A percentile compares a stretch with the other conserved stretches of the same genome.
Evolutionary conservation across 192 early-diverging fungal genomes (phyloP).

Genomic region (Coemansia reversa): DNA sequence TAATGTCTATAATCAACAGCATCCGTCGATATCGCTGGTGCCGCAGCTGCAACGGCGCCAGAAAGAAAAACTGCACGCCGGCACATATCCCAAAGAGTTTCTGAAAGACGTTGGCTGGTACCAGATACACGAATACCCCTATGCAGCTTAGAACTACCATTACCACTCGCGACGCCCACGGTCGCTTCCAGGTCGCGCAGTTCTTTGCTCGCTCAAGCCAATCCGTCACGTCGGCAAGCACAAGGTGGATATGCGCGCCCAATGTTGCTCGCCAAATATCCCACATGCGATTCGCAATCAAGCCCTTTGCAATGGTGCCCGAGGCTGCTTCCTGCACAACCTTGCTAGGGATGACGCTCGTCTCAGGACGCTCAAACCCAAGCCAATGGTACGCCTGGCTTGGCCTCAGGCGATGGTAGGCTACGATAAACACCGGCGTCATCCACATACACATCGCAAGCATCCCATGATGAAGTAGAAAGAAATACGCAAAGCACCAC

Average conservation of each 20-base stretch:
- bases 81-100: conserved; percentile 35
- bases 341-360: conserved; percentile 51
- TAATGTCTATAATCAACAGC: conserved; percentile 46
- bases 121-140: conserved; percentile 32
- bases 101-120: conserved; percentile 36
- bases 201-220: conserved; percentile 57
- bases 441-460: conserved; percentile 35
- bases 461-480: conserved; percentile 44
- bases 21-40: conserved; percentile 49
- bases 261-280: conserved; percentile 53
- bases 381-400: conserved; percentile 52
- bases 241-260: conserved; percentile 45
- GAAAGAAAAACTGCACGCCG: conserved; percentile 54
- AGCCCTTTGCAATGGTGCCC: conserved; percentile 47
- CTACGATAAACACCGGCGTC: conserved; percentile 47
- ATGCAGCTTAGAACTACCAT: conserved; percentile 26
- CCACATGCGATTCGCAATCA: conserved; percentile 49
- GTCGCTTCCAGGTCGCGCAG: conserved; percentile 53
- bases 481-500: conserved; percentile 52
- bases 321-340: conserved; percentile 44
- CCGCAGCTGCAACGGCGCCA: conserved; percentile 48
- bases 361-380: conserved; percentile 50
- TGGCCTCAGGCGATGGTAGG: conserved; percentile 52
- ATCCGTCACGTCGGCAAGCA: conserved; percentile 49
- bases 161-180: conserved; percentile 46